Evolutionary conservation across 805 yeast genomes (phyloP), one percentile per base, ranked within the genome.

Genomic region (Limtongia smithiae): DNA sequence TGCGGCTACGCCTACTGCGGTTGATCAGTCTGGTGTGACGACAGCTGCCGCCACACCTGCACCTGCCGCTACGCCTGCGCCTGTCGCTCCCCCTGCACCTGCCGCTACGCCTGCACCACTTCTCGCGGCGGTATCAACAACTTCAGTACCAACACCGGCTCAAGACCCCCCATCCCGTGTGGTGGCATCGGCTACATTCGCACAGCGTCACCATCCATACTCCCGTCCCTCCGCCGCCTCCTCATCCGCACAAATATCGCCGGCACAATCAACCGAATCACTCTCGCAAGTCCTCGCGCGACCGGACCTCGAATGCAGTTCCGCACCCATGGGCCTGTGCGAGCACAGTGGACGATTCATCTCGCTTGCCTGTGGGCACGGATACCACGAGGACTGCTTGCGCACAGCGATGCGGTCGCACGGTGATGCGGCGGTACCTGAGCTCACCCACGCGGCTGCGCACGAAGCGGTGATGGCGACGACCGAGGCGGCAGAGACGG

Each of bases 351-450:
- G 49, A 4, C 11, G 20, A n/a, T 35, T 55, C 20, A 45, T 63
- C n/a, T 46, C 61, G 21, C 50, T 64, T 11, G 51, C 46, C 4
- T 64, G 68, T 35, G 66, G 66, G 9, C 68, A 64, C 48, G 62
- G 60, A 3, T 64, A 56, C 46, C 68, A 64, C 44, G 58, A 53
- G 27, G 54, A 56, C 21, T 64, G 68, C 38, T 46, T 64, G 27
- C 51, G 62, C 18, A 55, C 55, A 35, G 41, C 58, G 12, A 60
- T 60, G 61, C 37, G 65, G 15, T 46, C 60, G 5, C 68, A 64
- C 42, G 68, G 68, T 9, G 67, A 64, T 38, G 46, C 41, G 3
- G 59, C 55, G 17, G 60, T 61, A 34, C 66, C 66, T 4, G 47
- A 57, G 20, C 44, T 60, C 31, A n/a, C n/a, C n/a, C 46, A 53